phyloP scores from a whole-genome alignment of 2,329 filamentous ascomycete species.

The Cladophialophora carrionii region DNA sequence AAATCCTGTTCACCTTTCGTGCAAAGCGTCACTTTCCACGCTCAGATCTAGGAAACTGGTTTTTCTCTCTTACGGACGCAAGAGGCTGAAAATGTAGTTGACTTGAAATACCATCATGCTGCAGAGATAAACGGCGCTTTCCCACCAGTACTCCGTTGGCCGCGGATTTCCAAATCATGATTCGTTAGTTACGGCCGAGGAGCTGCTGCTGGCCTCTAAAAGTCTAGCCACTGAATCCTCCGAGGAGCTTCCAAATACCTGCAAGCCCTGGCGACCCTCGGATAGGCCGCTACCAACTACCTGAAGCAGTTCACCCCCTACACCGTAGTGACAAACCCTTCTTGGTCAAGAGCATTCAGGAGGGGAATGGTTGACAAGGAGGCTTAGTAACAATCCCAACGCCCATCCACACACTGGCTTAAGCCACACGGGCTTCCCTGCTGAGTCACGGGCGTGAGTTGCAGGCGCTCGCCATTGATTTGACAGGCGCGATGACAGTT shows the following conservation, averaged over 20 bases:
- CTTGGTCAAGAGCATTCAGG: slow-evolving; percentile 1
- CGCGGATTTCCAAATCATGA: neutral
- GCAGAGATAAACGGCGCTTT: neutral
- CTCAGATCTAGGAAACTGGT: neutral
- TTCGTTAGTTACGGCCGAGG: slow-evolving; percentile 1
- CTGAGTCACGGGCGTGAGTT: slow-evolving; percentile 6
- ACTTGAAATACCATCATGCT: neutral
- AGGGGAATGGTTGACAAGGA: slow-evolving; percentile 3
- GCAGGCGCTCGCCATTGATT: neutral
- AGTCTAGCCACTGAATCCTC: neutral
- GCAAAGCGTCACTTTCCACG: neutral
- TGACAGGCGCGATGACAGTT: slow-evolving; percentile 20
- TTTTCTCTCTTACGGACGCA: neutral
- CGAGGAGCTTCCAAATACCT: neutral
- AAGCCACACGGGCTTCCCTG: neutral
- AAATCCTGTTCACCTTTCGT: neutral
- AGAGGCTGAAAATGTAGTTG: neutral
- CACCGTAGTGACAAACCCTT: neutral
- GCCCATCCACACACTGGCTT: neutral
- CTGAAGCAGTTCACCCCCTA: neutral
- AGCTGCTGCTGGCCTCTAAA: neutral
- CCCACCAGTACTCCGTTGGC: neutral
- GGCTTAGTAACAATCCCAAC: slow-evolving; percentile 5
- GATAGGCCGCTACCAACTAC: neutral
- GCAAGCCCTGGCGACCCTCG: too few relatives aligned